Conservation (phyloP, 352 stramenopile species). For the Nannochloropsis limnetica region DNA sequence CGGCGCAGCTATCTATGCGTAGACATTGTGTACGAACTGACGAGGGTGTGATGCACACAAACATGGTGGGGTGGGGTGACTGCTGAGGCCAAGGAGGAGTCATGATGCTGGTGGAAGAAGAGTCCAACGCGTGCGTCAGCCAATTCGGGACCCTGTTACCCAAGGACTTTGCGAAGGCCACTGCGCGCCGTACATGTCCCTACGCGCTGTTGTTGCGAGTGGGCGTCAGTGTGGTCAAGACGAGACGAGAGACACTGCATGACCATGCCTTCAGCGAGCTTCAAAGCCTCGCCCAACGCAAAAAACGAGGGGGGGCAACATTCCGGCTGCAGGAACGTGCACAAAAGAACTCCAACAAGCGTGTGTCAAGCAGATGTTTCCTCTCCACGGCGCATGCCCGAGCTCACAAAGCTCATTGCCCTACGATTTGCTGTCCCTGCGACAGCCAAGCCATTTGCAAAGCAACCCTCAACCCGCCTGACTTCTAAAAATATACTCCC, state of each 20-base stretch:
- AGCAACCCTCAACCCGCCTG: neutral
- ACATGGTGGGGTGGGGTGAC: no score
- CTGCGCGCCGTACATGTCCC: neutral
- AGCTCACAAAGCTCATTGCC: neutral
- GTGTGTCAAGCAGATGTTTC: no score
- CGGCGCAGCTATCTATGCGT: no score
- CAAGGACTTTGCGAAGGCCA: neutral
- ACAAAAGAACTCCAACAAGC: neutral
- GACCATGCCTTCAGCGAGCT: neutral
- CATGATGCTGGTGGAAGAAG: neutral
- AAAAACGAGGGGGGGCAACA: no score
- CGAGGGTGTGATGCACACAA: neutral
- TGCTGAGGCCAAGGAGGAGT: neutral
- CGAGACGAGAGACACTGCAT: neutral
- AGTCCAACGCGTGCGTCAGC: neutral
- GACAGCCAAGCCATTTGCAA: neutral
- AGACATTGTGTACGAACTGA: no score
- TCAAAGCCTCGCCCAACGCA: neutral
- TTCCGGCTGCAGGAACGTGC: no score
- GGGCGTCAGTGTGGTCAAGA: neutral
- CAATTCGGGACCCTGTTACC: neutral
- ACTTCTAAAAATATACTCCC: neutral
- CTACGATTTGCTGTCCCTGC: neutral
- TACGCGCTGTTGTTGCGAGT: neutral
- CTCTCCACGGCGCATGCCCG: neutral